Base-by-base conservation (phyloP, 805 yeast genomes). In the Lachancea lanzarotensis region DNA sequence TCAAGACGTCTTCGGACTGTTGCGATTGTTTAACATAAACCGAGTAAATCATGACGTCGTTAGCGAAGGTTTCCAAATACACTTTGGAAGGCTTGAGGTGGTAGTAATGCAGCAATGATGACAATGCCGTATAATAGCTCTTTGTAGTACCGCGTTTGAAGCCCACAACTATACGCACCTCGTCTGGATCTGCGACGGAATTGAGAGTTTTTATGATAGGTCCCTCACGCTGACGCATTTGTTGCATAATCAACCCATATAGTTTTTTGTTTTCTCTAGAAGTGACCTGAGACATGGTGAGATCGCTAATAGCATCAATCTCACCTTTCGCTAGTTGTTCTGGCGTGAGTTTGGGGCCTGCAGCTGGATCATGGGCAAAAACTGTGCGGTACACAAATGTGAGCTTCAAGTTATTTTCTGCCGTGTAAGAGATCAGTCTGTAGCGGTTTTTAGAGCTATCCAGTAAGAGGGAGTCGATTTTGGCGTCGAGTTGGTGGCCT, bases 11-110 rank as follows among this genome's bases (percentile, higher is more conserved):
- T 45, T 66, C 63, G 4, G 68, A 66, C 52, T 75, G 81, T 29
- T 76, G 70, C 18, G 70, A 63, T 46, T 86, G 83, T 38, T 78
- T 78, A 59, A 91, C 75, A 67, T 93, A 93, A 73, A 89, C 76
- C 32, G 97, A 89, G 57, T 89, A 78, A 43, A 91, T 76, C 19
- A 96, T 82, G 51, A 82, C 76, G 42, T 95, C 96, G 61, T 90
- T 88, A 53, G 90, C 74, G 63, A 91, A 93, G 63, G 90, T 93
- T 66, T 91, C 98, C 47, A 93, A 89, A 62, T 90, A 93, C 69
- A 89, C 89, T 65, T 96, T 79, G 41, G 93, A 81, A 48, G 90
- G 80, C 38, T 79, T 76, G 55, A 93, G 75, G 51, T 88, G 84
- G 68, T 91, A 91, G 72, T 88, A 93, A 63, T 84, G 84, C 57